A percentile compares a stretch with the other conserved stretches of the same genome.
Conservation (phyloP, 1,139 yeast genomes). For the Pichia sp. region DNA sequence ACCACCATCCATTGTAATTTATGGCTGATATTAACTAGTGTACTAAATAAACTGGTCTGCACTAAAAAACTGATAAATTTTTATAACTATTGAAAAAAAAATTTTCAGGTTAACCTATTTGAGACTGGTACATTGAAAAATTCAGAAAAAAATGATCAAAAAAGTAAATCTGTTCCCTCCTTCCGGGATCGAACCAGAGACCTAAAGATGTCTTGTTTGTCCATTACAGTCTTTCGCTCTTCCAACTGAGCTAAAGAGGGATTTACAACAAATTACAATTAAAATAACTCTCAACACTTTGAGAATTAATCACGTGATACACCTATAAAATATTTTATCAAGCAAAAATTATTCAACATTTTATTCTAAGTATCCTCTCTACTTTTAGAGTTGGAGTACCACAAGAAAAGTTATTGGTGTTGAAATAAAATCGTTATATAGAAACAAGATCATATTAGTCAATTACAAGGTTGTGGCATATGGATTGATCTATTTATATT, state of each 20-base stretch:
- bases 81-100: conserved; percentile 1
- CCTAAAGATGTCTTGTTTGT: conserved; percentile 13
- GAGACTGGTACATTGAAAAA: neutral
- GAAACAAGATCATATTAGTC: no score
- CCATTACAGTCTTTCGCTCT: conserved; percentile 16
- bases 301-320: neutral
- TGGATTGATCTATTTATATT: no score
- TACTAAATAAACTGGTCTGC: no score
- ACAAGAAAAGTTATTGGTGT: no score
- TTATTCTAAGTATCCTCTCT: no score
- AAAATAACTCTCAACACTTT: no score
- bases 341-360: no score
- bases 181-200: conserved; percentile 17
- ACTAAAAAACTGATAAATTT: neutral
- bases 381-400: no score
- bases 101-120: neutral
- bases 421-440: no score
- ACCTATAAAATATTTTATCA: no score
- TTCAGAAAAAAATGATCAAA: neutral
- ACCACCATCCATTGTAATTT: conserved; percentile 22
- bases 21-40: neutral
- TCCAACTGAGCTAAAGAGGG: conserved; percentile 17
- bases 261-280: no score
- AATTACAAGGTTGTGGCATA: no score
- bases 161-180: conserved; percentile 11